Percentiles rank a stretch among this genome's conserved stretches.
Evolutionary conservation across 208 protist genomes (phyloP).

Genomic region (Leishmania lainsoni): DNA sequence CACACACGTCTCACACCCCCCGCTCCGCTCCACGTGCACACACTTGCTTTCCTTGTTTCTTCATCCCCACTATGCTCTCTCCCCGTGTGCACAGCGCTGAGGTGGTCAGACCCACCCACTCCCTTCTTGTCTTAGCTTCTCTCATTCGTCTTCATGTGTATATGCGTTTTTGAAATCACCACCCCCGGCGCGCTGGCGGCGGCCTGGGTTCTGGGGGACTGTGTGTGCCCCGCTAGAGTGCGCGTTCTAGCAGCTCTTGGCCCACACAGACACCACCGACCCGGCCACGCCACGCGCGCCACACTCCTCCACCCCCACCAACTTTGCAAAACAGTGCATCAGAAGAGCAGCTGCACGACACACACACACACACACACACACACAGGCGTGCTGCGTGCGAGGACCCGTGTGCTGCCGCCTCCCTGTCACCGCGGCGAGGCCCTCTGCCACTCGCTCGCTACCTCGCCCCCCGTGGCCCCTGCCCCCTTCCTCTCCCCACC

Average conservation of each 20-base stretch:
- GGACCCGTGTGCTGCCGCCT: neutral
- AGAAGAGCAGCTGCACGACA: neutral
- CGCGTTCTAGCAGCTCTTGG: neutral
- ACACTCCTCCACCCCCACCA: neutral
- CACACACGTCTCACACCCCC: no score
- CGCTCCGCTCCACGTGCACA: neutral
- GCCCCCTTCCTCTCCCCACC: neutral
- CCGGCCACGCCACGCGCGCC: neutral
- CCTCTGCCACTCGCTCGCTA: neutral
- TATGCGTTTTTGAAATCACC: neutral
- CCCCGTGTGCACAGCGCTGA: neutral
- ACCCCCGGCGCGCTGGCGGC: neutral
- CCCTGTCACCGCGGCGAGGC: no score
- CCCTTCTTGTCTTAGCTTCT: neutral
- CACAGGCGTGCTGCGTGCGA: no score
- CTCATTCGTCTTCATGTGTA: neutral
- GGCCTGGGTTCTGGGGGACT: neutral
- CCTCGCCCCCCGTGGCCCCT: neutral
- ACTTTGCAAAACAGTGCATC: neutral
- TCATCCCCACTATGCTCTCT: neutral
- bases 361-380: neutral
- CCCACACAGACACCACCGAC: neutral
- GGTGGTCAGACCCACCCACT: neutral
- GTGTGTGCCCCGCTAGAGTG: neutral
- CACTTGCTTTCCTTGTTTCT: neutral